Base-by-base conservation (phyloP, 441 rosid genomes). In the Populus hybrid region DNA sequence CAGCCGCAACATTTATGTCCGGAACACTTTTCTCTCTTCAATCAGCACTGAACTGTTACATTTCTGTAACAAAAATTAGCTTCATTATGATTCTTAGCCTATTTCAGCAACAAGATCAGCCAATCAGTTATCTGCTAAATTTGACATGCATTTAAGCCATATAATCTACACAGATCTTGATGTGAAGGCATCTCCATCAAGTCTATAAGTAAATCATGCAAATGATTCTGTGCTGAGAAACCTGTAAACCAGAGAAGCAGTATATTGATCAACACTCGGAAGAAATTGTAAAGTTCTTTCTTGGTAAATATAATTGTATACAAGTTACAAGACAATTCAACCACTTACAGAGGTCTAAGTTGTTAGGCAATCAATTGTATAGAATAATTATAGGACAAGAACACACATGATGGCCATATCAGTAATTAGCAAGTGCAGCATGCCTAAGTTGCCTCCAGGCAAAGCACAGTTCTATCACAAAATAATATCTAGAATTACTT, bases 1-100 rank as follows among this genome's bases (percentile, higher is more conserved):
- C 36, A 34, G 36, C 36, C 36, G 36, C 36, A 6, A 34, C 36
- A 34, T 34, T 34, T 34, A 34, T 34, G 36, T 34, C 24, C 46
- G 66, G 14, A 32, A 32, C 26, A 10, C n/a, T 72, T 70, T 57
- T 16, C 6, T 32, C 28, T 42, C 40, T 28, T 65, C 7, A 38
- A 63, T 32, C 59, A 73, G 76, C 74, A 69, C 21, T 2, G 28
- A 69, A 28, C 71, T n/a, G 34, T 80, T 36, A 75, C 73, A 74
- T 80, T 68, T 83, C 57, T 28, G 69, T 24, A 65, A 23, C 75
- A 73, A 74, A 68, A 28, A 34, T 38, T 71, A 30, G 32, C 75
- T 70, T 76, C 70, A 64, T 6, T 6, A 34, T 34, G 18, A 40
- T 35, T 63, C 30, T 67, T 66, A 57, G 35, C 32, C 14, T 76